Percentiles rank a stretch among this genome's conserved stretches.
These are phyloP conservation scores for Colletotrichum tropicicola DNA, from an alignment of 2,329 filamentous ascomycete species.

Conservation along the genomic window DNA sequence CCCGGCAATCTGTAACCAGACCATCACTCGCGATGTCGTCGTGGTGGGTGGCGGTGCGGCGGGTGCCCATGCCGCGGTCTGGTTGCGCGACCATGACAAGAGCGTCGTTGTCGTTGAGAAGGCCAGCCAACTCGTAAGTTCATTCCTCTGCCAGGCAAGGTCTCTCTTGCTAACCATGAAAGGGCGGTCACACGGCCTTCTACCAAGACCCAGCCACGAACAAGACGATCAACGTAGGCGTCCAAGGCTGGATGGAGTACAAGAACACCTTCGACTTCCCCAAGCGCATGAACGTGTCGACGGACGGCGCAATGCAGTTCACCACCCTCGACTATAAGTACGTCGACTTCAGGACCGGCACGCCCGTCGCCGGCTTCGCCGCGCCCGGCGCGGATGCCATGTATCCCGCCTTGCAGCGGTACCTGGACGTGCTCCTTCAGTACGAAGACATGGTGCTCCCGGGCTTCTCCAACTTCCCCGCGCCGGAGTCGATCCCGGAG, in stretches of 20 bases:
- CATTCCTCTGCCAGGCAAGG: background rate
- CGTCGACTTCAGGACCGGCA: slow-evolving; percentile 47
- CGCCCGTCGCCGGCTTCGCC: slow-evolving; percentile 35
- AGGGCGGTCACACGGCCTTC: slow-evolving; percentile 44
- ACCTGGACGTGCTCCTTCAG: slow-evolving; percentile 37
- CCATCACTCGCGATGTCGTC: slow-evolving; percentile 34
- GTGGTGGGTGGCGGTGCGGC: slow-evolving; percentile 52
- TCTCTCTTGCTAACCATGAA: background rate
- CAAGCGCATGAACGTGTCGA: slow-evolving; percentile 41
- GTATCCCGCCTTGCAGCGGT: slow-evolving; percentile 37
- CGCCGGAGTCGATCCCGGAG: slow-evolving; percentile 50
- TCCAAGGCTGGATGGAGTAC: slow-evolving; percentile 39
- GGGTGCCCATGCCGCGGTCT: slow-evolving; percentile 50
- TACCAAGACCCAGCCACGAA: slow-evolving; percentile 38
- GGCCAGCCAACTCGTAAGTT: slow-evolving; percentile 40
- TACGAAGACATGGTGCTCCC: slow-evolving; percentile 45
- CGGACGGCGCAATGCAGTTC: slow-evolving; percentile 37
- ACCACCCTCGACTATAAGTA: slow-evolving; percentile 33
- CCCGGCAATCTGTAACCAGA: background rate
- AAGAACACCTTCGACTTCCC: slow-evolving; percentile 43
- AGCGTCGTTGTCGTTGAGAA: slow-evolving; percentile 50
- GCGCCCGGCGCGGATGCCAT: slow-evolving; percentile 34
- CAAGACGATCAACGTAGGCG: slow-evolving; percentile 32
- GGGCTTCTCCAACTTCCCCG: slow-evolving; percentile 49
- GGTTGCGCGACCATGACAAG: slow-evolving; percentile 45